Evolutionary conservation across 805 yeast species (phyloP), one percentile per base, ranked within the genome.

Genomic region (Grigorovia humatica): DNA sequence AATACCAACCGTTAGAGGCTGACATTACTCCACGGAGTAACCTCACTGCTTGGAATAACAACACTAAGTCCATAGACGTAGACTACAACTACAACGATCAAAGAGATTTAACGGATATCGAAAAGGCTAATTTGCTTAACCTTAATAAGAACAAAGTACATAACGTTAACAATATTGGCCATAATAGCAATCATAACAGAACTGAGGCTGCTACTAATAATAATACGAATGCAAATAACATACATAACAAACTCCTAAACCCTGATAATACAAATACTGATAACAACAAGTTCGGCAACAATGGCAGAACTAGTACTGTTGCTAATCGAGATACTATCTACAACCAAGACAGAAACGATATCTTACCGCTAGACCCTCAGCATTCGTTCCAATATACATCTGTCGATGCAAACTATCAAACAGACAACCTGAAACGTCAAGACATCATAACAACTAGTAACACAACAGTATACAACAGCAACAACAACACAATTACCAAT

Each of bases 1-100:
- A 54, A 20, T 58, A 53, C 20, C 57, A 54, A 17, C 59, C 61
- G 13, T 52, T 58, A 47, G 61, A 57, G 17, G 23, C 61, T 11
- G 58, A 54, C 23, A 41, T 56, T 32, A 42, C 47, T 1, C 52
- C 48, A 12, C 30, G 23, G 20, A 46, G 13, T 13, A 46, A 15
- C 8, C 15, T 32, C 3, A 32, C 11, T 13, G 8, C 11, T 32
- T 32, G 38, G 38, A 32, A 32, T 8, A 32, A 32, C 15, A 32
- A 32, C 15, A 32, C 15, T 5, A 32, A 32, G 15, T 2, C 38
- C 15, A 32, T 32, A 11, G 15, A 32, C 8, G 11, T 8, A 2
- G 38, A 32, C 3, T 32, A 32, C 15, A 32, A 32, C 15, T 32
- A 32, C 8, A 32, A 32, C 38, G 38, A 32, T 11, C 38, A 32